Evolutionary conservation across 768 basidiomycete species (phyloP), one percentile per base, ranked within the genome.

Genomic region (Xanthoconium purpureum): DNA sequence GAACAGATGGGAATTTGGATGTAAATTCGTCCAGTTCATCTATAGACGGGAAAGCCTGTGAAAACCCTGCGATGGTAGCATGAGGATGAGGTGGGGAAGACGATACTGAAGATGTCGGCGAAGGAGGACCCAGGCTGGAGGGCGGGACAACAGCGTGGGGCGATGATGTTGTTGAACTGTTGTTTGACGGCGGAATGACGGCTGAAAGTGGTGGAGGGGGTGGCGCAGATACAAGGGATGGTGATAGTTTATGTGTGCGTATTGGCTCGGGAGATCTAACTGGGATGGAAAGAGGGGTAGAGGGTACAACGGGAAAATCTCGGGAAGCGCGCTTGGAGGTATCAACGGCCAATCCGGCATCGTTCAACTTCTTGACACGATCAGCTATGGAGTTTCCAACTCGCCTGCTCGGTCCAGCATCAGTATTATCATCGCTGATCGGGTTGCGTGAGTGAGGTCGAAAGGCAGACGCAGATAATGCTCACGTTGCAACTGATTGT

Each of bases 311-410:
- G 36, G 79, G 66, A 11, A 78, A 56, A 62, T 85, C 84, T 56
- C 81, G 83, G 42, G 85, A 83, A 48, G 79, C 67, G 37, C 83
- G 80, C 68, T 88, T 89, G 13, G 79, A 71, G 15, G 79, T 74
- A 29, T 79, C 77, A 17, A 85, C 78, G 12, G 79, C 75, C 66
- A 94, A 71, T 2, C 94, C 94, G 46, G 82, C 85, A 56, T 83
- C 84, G 66, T 87, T 80, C 18, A 96, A 73, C 15, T 88, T 84
- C 61, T 80, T 84, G 73, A 94, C 79, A 48, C 94, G 82, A 74
- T 93, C 92, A 28, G 88, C 88, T 56, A 96, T 91, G 48, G 83
- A 85, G 7, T 78, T 84, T n/a, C 84, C 86, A 3, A 80, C 63
- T 57, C 78, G 78, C 50, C 62, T 71, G 40, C 76, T 74, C 15